A percentile compares a stretch with the other conserved stretches of the same genome.
Conservation (phyloP, 140 eudicot genomes). For the Anethum foeniculum region DNA sequence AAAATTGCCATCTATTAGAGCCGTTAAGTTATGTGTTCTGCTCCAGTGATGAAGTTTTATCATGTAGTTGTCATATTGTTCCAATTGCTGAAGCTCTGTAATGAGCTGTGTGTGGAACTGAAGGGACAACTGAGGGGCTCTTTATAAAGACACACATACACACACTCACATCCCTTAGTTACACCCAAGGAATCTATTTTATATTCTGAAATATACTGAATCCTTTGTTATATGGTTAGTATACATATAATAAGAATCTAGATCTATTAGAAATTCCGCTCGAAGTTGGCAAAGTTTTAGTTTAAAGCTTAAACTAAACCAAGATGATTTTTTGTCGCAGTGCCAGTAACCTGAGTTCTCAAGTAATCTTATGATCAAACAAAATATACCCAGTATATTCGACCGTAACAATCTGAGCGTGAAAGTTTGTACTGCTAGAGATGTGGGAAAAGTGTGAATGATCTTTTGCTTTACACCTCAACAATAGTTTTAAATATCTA, state of each 20-base stretch:
- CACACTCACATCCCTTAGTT: background rate
- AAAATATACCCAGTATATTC: background rate
- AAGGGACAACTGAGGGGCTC: constrained; percentile 17
- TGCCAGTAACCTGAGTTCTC: background rate
- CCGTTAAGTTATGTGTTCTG: background rate
- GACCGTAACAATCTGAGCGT: background rate
- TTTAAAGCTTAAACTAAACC: background rate
- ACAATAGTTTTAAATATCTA: background rate
- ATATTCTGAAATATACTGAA: background rate
- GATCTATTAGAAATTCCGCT: background rate
- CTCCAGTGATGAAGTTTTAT: constrained; percentile 10
- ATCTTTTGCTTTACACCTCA: background rate
- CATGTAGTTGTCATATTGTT: constrained; percentile 11
- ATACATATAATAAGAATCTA: background rate
- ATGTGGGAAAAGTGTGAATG: background rate
- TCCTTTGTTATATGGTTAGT: background rate
- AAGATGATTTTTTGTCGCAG: background rate
- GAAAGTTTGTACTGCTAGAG: background rate
- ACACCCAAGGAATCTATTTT: background rate
- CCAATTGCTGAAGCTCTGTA: constrained; percentile 13
- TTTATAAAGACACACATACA: background rate
- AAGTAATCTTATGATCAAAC: background rate
- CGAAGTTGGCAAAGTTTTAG: background rate
- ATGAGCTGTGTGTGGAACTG: background rate
- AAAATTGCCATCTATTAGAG: background rate